A percentile compares a stretch with the other conserved stretches of the same genome.
Evolutionary conservation across 179 eudicot species (phyloP).

Genomic region (Beta macrorhiza): DNA sequence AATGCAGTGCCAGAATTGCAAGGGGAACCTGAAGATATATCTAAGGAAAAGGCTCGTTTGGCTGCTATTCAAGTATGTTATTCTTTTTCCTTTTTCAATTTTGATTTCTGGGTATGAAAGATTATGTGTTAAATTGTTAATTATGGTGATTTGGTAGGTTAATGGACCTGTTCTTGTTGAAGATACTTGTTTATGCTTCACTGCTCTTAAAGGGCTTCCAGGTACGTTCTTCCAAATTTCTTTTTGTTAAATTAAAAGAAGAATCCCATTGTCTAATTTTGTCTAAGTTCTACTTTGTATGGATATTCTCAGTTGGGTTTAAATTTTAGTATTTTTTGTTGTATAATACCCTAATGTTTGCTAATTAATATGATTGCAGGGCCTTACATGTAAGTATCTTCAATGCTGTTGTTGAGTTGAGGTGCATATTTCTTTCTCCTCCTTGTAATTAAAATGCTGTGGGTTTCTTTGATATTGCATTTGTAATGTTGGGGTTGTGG

Average conservation of each 20-base stretch:
- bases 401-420: constrained; percentile 23
- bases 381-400: constrained; percentile 86
- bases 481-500: not conserved
- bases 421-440: constrained; percentile 19
- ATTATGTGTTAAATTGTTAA: not conserved
- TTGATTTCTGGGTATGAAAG: not conserved
- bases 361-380: constrained; percentile 56
- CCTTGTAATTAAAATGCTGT: constrained; percentile 20
- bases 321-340: not conserved
- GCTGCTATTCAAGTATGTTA: constrained; percentile 68
- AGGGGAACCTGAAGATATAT: constrained; percentile 96
- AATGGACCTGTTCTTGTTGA: constrained; percentile 95
- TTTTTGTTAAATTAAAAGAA: not conserved
- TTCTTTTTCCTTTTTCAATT: not conserved
- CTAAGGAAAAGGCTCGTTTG: constrained; percentile 89
- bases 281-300: not conserved
- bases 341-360: constrained; percentile 3
- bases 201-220: constrained; percentile 87
- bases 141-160: constrained; percentile 47
- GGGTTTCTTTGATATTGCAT: not conserved
- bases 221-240: constrained; percentile 40
- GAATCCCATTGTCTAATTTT: not conserved
- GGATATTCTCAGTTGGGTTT: not conserved
- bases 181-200: constrained; percentile 94
- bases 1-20: constrained; percentile 83